A percentile compares a stretch with the other conserved stretches of the same genome.
Conservation (phyloP, 2,329 filamentous ascomycete species). For the Fusarium sp. region DNA sequence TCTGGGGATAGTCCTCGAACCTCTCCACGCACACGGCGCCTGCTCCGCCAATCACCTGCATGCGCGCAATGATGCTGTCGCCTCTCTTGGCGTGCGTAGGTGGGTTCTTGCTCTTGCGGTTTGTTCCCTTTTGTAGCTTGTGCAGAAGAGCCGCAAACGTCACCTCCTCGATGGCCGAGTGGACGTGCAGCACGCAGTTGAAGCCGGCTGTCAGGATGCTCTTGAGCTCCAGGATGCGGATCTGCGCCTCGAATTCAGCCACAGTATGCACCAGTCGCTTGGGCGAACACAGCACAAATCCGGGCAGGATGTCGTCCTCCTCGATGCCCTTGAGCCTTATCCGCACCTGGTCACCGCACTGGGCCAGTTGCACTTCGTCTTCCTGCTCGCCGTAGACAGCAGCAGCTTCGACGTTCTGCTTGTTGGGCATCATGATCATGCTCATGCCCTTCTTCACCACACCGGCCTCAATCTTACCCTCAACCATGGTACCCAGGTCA, state of each 20-base stretch:
- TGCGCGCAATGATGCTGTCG: constrained; percentile 86
- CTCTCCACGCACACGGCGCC: constrained; percentile 90
- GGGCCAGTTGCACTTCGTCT: constrained; percentile 82
- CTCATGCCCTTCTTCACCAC: constrained; percentile 88
- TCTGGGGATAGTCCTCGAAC: constrained; percentile 95
- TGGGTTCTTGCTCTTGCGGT: constrained; percentile 89
- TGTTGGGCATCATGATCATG: constrained; percentile 96
- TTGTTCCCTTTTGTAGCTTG: constrained; percentile 94
- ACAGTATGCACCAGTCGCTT: constrained; percentile 95
- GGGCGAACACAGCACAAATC: constrained; percentile 94
- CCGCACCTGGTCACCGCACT: constrained; percentile 94
- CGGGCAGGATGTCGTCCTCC: constrained; percentile 94
- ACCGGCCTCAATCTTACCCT: constrained; percentile 96
- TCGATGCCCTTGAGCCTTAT: constrained; percentile 92
- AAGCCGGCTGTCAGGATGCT: constrained; percentile 92
- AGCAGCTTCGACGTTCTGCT: constrained; percentile 77
- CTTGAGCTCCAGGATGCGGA: constrained; percentile 93
- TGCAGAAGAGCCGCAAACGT: constrained; percentile 88
- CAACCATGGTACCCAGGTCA: constrained; percentile 96
- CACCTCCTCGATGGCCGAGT: constrained; percentile 97
- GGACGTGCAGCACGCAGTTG: constrained; percentile 97
- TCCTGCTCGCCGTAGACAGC: constrained; percentile 95
- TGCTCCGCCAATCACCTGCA: constrained; percentile 85
- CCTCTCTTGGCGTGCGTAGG: constrained; percentile 87
- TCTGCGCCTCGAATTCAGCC: constrained; percentile 90